Evolutionary conservation across 257 asterid species (phyloP).

Genomic region (Jasminum sambac): DNA sequence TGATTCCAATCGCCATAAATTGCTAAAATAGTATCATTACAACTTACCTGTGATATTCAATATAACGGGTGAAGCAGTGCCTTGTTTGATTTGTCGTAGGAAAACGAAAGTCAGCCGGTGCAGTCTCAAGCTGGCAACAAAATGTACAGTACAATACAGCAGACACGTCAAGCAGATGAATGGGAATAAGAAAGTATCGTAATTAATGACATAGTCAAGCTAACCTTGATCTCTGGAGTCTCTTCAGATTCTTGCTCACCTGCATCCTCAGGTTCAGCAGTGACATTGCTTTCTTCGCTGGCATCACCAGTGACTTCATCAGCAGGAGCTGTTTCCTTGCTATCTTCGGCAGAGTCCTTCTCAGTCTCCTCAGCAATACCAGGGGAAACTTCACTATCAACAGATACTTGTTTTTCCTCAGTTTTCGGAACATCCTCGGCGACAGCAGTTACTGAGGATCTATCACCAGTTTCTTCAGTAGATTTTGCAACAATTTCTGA

Average conservation of each 20-base stretch:
- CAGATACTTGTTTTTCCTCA: constrained; percentile 51
- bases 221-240: constrained; percentile 70
- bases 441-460: constrained; percentile 35
- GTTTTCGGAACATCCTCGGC: constrained; percentile 41
- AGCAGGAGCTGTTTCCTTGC: constrained; percentile 45
- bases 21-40: constrained; percentile 1
- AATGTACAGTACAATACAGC: constrained; percentile 11
- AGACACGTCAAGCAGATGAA: constrained; percentile 15
- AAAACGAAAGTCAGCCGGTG: constrained; percentile 96
- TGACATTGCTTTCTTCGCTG: constrained; percentile 45
- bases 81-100: constrained; percentile 96
- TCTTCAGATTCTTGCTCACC: constrained; percentile 61
- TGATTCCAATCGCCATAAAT: constrained; percentile 13
- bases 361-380: constrained; percentile 42
- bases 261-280: constrained; percentile 45
- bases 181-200: background rate
- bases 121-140: constrained; percentile 78
- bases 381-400: constrained; percentile 44
- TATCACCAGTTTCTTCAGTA: constrained; percentile 50
- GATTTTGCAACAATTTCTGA: constrained; percentile 31
- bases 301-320: constrained; percentile 39
- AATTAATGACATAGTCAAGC: background rate
- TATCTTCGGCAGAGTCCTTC: constrained; percentile 46
- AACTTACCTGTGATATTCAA: constrained; percentile 84
- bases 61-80: constrained; percentile 94